phyloP scores from a whole-genome alignment of 2,329 filamentous ascomycete genomes.

The Lojkania enalia region DNA sequence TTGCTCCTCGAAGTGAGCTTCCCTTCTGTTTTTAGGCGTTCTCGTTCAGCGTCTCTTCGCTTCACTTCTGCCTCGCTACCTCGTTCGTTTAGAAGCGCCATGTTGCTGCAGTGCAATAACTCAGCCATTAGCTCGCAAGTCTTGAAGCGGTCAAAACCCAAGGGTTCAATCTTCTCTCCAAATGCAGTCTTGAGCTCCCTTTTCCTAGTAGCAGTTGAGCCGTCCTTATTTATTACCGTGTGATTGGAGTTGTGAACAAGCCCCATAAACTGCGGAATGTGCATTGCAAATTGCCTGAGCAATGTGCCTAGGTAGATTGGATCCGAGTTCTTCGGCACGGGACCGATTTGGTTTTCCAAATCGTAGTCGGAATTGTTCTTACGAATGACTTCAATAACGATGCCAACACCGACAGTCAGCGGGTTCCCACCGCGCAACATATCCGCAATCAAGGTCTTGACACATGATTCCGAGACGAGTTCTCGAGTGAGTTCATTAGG shows the following conservation, averaged over 20 bases:
- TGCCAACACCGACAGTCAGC: constrained; percentile 92
- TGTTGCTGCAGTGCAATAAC: constrained; percentile 95
- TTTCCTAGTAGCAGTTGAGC: constrained; percentile 66
- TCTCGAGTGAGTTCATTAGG: constrained; percentile 96
- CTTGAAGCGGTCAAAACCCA: constrained; percentile 98
- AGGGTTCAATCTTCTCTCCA: constrained; percentile 85
- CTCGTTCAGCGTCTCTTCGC: constrained; percentile 77
- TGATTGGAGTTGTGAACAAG: constrained; percentile 77
- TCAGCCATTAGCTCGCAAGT: constrained; percentile 99
- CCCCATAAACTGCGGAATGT: constrained; percentile 92
- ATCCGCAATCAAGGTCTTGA: constrained; percentile 80
- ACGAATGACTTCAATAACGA: constrained; percentile 96
- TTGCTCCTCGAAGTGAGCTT: constrained; percentile 64
- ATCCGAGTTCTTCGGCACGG: constrained; percentile 80
- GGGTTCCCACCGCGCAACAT: constrained; percentile 96
- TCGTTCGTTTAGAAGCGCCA: constrained; percentile 90
- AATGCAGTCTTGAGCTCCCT: constrained; percentile 83
- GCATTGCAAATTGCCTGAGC: constrained; percentile 82
- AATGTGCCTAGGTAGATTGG: constrained; percentile 95
- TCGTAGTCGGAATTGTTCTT: constrained; percentile 99
- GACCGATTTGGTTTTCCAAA: constrained; percentile 81
- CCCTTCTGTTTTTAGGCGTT: constrained; percentile 76
- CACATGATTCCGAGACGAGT: constrained; percentile 82
- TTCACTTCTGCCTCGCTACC: constrained; percentile 87
- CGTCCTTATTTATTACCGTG: constrained; percentile 59